Base-by-base conservation (phyloP, 139 green algal genomes). In the Auxenochlorella pyrenoidosa region DNA sequence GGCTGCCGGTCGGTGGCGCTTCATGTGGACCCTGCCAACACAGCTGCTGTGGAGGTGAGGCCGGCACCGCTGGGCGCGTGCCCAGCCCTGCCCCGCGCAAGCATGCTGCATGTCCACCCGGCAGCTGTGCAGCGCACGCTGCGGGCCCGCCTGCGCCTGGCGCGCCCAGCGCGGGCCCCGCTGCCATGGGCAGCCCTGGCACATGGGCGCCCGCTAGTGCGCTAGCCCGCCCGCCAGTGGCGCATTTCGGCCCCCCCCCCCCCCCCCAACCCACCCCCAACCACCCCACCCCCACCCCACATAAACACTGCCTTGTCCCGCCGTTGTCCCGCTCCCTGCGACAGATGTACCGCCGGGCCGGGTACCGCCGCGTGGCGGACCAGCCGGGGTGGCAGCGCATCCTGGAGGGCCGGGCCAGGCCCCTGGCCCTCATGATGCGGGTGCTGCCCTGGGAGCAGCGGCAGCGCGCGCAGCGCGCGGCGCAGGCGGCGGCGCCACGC, bases 1-100 rank as follows among this genome's bases (percentile, higher is more conserved):
- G 91, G 88, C 75, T 94, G 90, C 75, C 79, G 87, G 47, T 82
- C 32, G 3, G 76, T 91, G 59, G 77, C 88, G 16, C 72, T 91
- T 30, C 88, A 91, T 34, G 88, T 91, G 0, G 88, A 91, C 60
- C 84, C 77, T 21, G 28, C 36, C 54, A 91, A 91, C 83, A 83
- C 36, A n/a, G 34, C 88, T 1, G 88, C 88, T 28, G 32, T 88
- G 12, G 1, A 89, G 82, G 82, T 86, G 41, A 63, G 54, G n/a
- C 54, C 2, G 15, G 47, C 47, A 54, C n/a, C n/a, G n/a, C 47
- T 54, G 12, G 54, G 18, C 13, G 34, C n/a, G 19, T 22, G 5
- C 13, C 21, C 66, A 38, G 12, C 41, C 24, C 28, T 41, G 66
- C 12, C 2, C 21, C 26, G 66, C 32, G 12, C 32, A 3, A 41